phyloP scores from a whole-genome alignment of 805 yeast genomes.

The Candida argentea region DNA sequence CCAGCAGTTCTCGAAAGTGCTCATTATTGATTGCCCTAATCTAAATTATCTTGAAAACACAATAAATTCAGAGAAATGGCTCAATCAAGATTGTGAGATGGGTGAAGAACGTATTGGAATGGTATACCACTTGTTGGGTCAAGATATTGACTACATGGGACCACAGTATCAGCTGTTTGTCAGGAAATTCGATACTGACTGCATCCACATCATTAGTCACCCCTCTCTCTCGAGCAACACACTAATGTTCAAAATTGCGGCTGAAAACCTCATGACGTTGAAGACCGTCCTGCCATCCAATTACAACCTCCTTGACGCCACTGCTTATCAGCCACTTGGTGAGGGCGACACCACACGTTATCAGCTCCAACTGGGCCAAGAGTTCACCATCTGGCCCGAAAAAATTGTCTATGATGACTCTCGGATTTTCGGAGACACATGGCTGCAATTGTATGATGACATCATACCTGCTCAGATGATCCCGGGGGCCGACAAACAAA shows the following conservation, averaged over 20 bases:
- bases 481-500: conserved; percentile 7
- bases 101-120: conserved; percentile 33
- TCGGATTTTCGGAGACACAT: conserved; percentile 9
- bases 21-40: conserved; percentile 69
- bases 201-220: conserved; percentile 69
- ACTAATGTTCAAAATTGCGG: conserved; percentile 47
- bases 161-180: conserved; percentile 40
- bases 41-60: conserved; percentile 28
- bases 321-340: conserved; percentile 9
- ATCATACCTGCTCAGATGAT: conserved; percentile 12
- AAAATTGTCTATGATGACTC: conserved; percentile 14
- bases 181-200: conserved; percentile 38
- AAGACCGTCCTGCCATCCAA: conserved; percentile 38
- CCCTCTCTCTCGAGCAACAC: conserved; percentile 50
- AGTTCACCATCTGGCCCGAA: conserved; percentile 13
- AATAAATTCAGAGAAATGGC: conserved; percentile 17
- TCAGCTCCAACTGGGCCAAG: conserved; percentile 24
- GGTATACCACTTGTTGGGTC: conserved; percentile 75
- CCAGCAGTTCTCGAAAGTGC: conserved; percentile 45
- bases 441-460: conserved; percentile 24
- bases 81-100: conserved; percentile 19
- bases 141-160: conserved; percentile 36
- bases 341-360: conserved; percentile 1
- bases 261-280: conserved; percentile 44
- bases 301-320: conserved; percentile 32